Conservation (phyloP, 352 stramenopile genomes). For the Pythium phragmiticola region DNA sequence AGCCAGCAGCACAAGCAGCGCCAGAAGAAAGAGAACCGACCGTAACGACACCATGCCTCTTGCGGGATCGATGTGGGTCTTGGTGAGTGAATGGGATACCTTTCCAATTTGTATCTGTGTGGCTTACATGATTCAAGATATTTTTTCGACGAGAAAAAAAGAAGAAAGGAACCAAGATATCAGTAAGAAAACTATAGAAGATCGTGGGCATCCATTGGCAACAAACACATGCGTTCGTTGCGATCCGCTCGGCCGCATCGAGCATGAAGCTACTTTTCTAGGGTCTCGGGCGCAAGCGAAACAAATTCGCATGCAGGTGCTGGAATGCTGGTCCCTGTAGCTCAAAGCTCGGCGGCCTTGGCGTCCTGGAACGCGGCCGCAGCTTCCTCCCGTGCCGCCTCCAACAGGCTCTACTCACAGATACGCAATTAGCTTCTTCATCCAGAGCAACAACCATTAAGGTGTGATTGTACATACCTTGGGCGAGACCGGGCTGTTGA, state of each 20-base stretch:
- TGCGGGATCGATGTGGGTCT: no score
- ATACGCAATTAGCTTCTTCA: not conserved
- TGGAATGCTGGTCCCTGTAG: not conserved
- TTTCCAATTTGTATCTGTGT: not conserved
- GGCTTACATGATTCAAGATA: not conserved
- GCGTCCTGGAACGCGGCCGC: conserved; percentile 24
- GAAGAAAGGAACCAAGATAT: conserved; percentile 5
- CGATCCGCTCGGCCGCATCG: not conserved
- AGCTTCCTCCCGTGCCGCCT: conserved; percentile 24
- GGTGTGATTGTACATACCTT: conserved; percentile 8
- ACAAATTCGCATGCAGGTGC: not conserved
- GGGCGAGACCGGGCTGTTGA: conserved; percentile 13
- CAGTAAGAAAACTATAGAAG: not conserved
- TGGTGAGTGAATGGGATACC: not conserved
- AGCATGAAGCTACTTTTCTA: not conserved
- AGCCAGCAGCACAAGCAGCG: not conserved
- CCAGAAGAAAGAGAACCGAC: not conserved
- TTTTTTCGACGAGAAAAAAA: conserved; percentile 1
- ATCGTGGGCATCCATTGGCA: not conserved
- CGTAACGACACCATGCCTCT: not conserved
- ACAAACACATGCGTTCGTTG: not conserved
- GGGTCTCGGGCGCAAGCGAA: not conserved
- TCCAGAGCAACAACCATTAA: not conserved
- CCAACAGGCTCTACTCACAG: conserved; percentile 20
- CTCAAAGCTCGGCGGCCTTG: conserved; percentile 16